Percentiles rank a stretch among this genome's conserved stretches.
phyloP scores from a whole-genome alignment of 345 rosid species.

The Geranium brycei region DNA sequence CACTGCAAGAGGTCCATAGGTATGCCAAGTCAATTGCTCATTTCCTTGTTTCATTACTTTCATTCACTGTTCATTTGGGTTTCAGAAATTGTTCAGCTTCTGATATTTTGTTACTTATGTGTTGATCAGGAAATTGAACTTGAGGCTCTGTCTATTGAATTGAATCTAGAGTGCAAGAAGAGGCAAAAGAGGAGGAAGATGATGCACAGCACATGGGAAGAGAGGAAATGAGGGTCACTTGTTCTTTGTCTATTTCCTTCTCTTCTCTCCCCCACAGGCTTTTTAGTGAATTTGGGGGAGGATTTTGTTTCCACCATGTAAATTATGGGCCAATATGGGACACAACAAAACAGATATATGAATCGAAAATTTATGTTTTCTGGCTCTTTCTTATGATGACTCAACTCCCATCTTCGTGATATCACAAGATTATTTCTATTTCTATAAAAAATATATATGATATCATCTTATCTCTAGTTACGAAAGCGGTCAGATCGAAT shows the following conservation, averaged over 20 bases:
- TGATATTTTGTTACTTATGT: neutral
- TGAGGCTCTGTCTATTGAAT: neutral
- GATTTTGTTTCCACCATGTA: neutral
- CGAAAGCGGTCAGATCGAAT: no score
- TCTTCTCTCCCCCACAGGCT: neutral
- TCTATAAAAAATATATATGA: no score
- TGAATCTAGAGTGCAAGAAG: neutral
- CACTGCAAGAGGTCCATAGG: conserved; percentile 21
- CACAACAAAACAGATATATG: no score
- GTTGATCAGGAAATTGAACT: neutral
- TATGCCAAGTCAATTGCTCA: neutral
- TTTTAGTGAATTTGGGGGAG: neutral
- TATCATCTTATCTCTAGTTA: no score
- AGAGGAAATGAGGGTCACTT: neutral
- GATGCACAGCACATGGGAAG: conserved; percentile 1
- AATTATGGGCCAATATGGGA: neutral
- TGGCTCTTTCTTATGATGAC: neutral
- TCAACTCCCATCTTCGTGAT: neutral
- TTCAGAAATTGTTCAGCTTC: neutral
- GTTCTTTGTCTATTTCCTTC: neutral
- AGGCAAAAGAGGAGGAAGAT: neutral
- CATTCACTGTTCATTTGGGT: neutral
- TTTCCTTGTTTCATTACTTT: neutral
- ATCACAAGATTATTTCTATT: no score
- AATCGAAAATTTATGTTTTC: neutral